Evolutionary conservation across 2,329 filamentous ascomycete genomes (phyloP).

Genomic region (Paecilomyces niveus): DNA sequence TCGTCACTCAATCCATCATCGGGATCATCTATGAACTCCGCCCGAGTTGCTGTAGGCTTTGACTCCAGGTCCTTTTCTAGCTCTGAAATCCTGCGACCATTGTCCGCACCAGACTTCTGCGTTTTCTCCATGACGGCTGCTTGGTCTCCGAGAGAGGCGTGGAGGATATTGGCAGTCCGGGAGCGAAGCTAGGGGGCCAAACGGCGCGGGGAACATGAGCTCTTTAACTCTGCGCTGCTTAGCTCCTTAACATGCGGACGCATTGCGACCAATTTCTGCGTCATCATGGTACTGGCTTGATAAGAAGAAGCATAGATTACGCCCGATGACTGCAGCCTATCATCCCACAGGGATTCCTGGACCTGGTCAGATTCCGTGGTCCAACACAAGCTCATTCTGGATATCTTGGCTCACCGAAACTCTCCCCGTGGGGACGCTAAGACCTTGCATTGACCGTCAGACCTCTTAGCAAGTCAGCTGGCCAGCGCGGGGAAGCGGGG

Average conservation of each 20-base stretch:
- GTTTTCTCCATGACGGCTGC: neutral
- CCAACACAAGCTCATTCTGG: neutral
- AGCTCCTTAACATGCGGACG: neutral
- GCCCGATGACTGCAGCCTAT: neutral
- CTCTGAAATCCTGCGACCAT: neutral
- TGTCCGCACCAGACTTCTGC: neutral
- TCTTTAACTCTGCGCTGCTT: neutral
- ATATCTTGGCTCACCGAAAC: neutral
- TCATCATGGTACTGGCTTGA: neutral
- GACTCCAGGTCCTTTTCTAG: neutral
- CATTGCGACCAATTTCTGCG: neutral
- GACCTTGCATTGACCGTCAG: neutral
- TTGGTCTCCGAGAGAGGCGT: neutral
- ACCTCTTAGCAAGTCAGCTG: neutral
- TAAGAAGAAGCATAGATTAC: neutral
- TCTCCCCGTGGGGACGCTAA: neutral
- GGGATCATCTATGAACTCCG: constrained; percentile 37
- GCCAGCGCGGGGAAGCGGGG: neutral
- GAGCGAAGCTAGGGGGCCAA: neutral
- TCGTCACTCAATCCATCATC: constrained; percentile 59
- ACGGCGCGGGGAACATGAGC: neutral
- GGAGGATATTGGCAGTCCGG: neutral
- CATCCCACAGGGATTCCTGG: neutral
- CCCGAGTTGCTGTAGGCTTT: constrained; percentile 2
- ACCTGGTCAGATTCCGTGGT: neutral